phyloP scores from a whole-genome alignment of 768 basidiomycete species.

The Suillus discolor region DNA sequence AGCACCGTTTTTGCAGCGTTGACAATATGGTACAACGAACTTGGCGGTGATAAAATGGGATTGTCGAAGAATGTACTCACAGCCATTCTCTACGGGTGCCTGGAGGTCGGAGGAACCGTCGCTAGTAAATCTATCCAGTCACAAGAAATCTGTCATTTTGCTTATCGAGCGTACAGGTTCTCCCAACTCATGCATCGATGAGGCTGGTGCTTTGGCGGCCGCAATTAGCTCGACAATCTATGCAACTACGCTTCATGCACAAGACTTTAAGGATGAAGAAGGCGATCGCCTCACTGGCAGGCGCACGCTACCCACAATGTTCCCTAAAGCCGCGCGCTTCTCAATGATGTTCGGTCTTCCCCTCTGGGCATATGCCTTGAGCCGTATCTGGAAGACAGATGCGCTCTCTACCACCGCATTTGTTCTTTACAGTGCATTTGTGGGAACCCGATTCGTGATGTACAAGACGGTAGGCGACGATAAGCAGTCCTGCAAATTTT shows the following conservation, averaged over 20 bases:
- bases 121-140: conserved; percentile 26
- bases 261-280: conserved; percentile 50
- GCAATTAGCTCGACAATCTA: conserved; percentile 41
- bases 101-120: conserved; percentile 41
- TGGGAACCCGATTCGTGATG: conserved; percentile 37
- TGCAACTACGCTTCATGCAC: conserved; percentile 49
- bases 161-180: conserved; percentile 24
- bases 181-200: conserved; percentile 21
- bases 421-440: conserved; percentile 33
- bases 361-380: conserved; percentile 39
- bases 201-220: conserved; percentile 33
- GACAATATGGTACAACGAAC: conserved; percentile 42
- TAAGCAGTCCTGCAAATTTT: conserved; percentile 39
- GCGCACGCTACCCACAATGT: conserved; percentile 45
- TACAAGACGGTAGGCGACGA: conserved; percentile 32
- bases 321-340: conserved; percentile 39
- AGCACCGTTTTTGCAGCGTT: conserved; percentile 33
- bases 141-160: not conserved
- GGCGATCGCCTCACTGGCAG: conserved; percentile 45
- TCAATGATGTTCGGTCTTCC: conserved; percentile 37
- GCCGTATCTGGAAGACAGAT: conserved; percentile 38
- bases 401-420: conserved; percentile 27
- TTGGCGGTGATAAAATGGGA: conserved; percentile 40
- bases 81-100: conserved; percentile 39
- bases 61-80: conserved; percentile 41